These are phyloP conservation scores for Thymus mandschuricus DNA, from an alignment of 257 asterid genomes.

Conservation along the genomic window DNA sequence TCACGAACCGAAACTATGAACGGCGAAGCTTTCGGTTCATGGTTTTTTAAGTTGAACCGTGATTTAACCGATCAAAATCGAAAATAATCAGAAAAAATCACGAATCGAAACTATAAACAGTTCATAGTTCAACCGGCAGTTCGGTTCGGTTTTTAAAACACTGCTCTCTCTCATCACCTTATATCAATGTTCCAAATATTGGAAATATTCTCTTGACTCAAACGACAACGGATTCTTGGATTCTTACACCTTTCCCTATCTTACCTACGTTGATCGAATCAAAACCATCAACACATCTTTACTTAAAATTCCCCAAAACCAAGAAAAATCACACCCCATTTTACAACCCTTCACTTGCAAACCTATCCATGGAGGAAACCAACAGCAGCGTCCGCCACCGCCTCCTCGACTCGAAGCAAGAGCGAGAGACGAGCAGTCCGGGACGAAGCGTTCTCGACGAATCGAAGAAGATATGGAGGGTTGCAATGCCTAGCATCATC, in stretches of 20 bases:
- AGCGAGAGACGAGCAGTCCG: slow-evolving; percentile 20
- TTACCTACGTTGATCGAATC: background rate
- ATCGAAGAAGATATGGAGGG: slow-evolving; percentile 67
- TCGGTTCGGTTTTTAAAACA: too few relatives aligned
- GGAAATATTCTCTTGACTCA: background rate
- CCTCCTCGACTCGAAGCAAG: background rate
- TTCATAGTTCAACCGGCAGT: too few relatives aligned
- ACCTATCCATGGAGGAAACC: background rate
- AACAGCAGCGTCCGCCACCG: background rate
- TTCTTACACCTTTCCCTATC: background rate
- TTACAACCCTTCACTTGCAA: background rate
- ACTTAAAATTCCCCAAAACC: background rate
- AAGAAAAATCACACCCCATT: background rate
- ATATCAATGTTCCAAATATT: background rate
- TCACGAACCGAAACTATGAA: too few relatives aligned
- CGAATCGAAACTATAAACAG: too few relatives aligned
- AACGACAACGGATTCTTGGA: background rate
- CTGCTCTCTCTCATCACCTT: too few relatives aligned
- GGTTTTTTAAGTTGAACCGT: too few relatives aligned
- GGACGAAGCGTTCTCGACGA: slow-evolving; percentile 45
- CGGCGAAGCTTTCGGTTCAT: too few relatives aligned
- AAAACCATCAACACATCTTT: background rate
- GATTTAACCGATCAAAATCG: too few relatives aligned
- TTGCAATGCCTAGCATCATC: slow-evolving; percentile 60
- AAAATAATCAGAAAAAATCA: too few relatives aligned